Conservation (phyloP, 139 green algal genomes). For the Spirogloea muscicola region DNA sequence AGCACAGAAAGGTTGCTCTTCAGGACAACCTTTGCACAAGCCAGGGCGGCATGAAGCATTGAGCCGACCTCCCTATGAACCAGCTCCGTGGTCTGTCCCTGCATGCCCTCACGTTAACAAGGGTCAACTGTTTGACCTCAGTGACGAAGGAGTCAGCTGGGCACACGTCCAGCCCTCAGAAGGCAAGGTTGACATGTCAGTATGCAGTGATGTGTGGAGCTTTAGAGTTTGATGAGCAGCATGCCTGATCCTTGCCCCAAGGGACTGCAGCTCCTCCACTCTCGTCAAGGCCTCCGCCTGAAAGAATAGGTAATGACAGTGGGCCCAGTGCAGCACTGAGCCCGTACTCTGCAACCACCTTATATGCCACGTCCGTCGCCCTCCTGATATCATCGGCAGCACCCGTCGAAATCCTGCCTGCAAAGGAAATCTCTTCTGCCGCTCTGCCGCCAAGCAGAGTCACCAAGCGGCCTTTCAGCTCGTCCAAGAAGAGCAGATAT, state of each 20-base stretch:
- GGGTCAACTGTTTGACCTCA: no score
- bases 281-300: conserved; percentile 62
- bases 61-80: conserved; percentile 66
- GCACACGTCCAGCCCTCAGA: no score
- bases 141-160: no score
- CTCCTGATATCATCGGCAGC: conserved; percentile 83
- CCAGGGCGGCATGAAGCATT: conserved; percentile 66
- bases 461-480: conserved; percentile 79
- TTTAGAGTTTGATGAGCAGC: no score
- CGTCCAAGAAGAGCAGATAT: conserved; percentile 79
- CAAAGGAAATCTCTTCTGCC: conserved; percentile 77
- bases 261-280: conserved; percentile 36
- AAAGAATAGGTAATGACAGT: conserved; percentile 68
- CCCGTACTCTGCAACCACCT: conserved; percentile 65
- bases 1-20: conserved; percentile 49
- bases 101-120: conserved; percentile 6
- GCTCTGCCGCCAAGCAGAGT: conserved; percentile 85
- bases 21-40: conserved; percentile 64
- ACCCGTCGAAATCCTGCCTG: conserved; percentile 54
- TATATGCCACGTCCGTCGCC: conserved; percentile 78
- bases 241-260: conserved; percentile 48
- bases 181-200: no score
- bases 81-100: conserved; percentile 38
- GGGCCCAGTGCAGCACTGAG: conserved; percentile 70
- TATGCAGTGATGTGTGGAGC: no score